phyloP scores from a whole-genome alignment of 176 grass and related monocot genomes.

The Bothriochloa decipiens region DNA sequence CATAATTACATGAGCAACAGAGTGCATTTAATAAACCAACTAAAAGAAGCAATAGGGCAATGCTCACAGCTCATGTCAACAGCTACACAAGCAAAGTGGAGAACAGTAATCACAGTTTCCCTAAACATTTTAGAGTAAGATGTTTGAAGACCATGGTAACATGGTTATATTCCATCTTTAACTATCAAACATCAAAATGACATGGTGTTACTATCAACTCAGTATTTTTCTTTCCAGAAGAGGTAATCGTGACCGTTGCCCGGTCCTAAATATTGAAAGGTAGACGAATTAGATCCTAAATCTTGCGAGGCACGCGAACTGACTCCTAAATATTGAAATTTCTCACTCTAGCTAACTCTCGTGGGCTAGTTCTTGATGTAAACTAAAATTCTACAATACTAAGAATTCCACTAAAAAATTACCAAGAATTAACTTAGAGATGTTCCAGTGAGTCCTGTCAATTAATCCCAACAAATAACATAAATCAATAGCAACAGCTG shows the following conservation, averaged over 20 bases:
- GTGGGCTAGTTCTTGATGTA: not conserved
- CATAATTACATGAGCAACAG: not conserved
- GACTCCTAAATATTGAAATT: too few relatives aligned
- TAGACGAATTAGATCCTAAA: too few relatives aligned
- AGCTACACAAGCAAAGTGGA: not conserved
- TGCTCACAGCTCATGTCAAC: not conserved
- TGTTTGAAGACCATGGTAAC: not conserved
- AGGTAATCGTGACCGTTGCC: not conserved
- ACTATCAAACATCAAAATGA: not conserved
- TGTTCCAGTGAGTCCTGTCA: not conserved
- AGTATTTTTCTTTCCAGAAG: not conserved
- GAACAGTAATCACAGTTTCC: not conserved
- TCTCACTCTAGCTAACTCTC: too few relatives aligned
- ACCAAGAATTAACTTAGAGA: not conserved
- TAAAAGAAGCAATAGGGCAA: not conserved
- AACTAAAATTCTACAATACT: not conserved
- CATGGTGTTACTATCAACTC: not conserved
- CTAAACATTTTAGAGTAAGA: not conserved
- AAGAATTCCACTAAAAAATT: not conserved
- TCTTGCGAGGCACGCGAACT: too few relatives aligned
- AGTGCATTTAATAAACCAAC: not conserved
- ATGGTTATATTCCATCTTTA: slow-evolving; percentile 10
- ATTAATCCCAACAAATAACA: slow-evolving; percentile 26
- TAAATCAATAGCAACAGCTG: not conserved
- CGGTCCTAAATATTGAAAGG: too few relatives aligned